Evolutionary conservation across 441 rosid genomes (phyloP).

Genomic region (Populus tomentosa): DNA sequence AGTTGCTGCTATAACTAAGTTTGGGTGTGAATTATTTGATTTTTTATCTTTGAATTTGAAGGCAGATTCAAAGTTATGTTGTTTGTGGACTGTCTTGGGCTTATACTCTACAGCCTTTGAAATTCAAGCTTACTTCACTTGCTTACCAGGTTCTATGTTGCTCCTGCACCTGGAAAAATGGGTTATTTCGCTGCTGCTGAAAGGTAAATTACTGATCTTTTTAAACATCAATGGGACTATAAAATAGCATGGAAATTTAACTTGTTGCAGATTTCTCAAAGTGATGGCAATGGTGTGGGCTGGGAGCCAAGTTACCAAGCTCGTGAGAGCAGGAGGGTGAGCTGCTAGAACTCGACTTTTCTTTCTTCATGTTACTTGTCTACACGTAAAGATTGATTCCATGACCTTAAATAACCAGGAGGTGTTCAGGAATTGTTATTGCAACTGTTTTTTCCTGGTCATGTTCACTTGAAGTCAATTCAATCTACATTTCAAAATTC

Average conservation of each 20-base stretch:
- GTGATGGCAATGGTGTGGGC: conserved; percentile 99
- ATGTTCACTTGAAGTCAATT: not conserved
- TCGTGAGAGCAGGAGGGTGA: conserved; percentile 85
- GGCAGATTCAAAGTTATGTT: not conserved
- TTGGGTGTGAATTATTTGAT: not conserved
- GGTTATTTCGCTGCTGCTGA: conserved; percentile 72
- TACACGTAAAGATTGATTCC: not conserved
- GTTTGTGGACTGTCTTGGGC: not conserved
- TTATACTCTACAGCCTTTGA: not conserved
- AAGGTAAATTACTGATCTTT: conserved; percentile 43
- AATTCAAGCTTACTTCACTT: conserved; percentile 6
- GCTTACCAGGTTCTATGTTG: conserved; percentile 70
- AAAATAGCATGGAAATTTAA: conserved; percentile 3
- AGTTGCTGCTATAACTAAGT: not conserved
- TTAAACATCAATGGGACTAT: conserved; percentile 6
- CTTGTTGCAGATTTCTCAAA: conserved; percentile 68
- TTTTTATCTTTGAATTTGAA: not conserved
- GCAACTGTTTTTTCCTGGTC: not conserved
- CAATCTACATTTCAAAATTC: not conserved
- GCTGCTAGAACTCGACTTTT: conserved; percentile 24
- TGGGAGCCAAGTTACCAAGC: conserved; percentile 95
- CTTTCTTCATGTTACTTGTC: not conserved
- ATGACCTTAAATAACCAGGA: not conserved
- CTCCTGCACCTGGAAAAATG: conserved; percentile 81
- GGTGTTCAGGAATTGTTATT: not conserved